Base-by-base conservation (phyloP, 768 basidiomycete genomes). In the Trametes elegans region DNA sequence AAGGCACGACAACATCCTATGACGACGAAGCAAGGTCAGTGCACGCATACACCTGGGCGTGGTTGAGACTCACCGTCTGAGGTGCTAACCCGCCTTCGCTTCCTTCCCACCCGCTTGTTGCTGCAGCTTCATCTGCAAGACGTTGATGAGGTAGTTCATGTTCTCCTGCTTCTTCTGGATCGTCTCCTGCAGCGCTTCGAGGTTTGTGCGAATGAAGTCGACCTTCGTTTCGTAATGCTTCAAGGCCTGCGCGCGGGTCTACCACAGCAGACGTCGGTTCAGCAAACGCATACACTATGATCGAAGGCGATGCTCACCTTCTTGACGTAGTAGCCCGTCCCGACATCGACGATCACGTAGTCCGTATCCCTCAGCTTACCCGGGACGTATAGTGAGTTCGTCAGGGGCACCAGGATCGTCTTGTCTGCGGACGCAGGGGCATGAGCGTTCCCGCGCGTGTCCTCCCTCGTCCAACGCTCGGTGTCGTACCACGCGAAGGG, bases 291-390 rank as follows among this genome's bases (percentile, higher is more conserved):
- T n/a, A n/a, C n/a, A n/a, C n/a, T n/a, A n/a, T n/a, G 8, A 3
- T 11, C 31, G 9, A 14, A 21, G 1, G 18, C 21, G 21, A 19
- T 11, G 34, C 9, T n/a, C 13, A 92, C 97, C 81, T 98, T 99
- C 72, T 91, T 85, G 16, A 98, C 90, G 62, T 87, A 98, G 71
- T 98, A 99, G 0, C 97, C 96, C 0, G 96, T 98, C 1, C 97
- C 97, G 24, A 98, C 79, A 68, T 99, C 97, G 34, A 98, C 83
- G 58, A 98, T 86, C 42, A 99, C 95, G 62, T 92, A 81, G 40
- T 93, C 88, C 0, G 82, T 70, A 66, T 97, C 89, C 36, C 76
- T 78, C 42, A 98, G 77, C 71, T 86, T 93, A 18, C 95, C 97
- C 2, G 96, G 94, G 23, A 98, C 89, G 66, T 98, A 98, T 2